Conservation (phyloP, 2,329 filamentous ascomycete species). For the Pestalotiopsis sp. region DNA sequence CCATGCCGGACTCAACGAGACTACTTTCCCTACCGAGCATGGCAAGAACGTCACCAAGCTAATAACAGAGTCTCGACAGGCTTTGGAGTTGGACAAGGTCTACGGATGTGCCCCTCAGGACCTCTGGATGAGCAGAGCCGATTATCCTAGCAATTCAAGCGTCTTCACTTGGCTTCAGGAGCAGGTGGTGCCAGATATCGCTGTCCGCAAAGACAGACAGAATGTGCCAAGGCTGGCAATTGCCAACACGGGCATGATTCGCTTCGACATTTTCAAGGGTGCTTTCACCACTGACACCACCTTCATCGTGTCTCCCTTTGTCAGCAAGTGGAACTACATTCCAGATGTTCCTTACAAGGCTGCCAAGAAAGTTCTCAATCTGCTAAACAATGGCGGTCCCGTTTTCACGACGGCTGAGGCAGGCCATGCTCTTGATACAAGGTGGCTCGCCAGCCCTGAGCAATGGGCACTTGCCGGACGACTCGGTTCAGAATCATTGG, state of each 20-base stretch:
- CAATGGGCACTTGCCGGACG: conserved; percentile 21
- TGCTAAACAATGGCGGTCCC: conserved; percentile 56
- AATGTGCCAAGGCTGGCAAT: conserved; percentile 70
- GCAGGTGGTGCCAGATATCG: conserved; percentile 68
- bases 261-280: conserved; percentile 94
- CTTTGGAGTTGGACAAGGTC: conserved; percentile 68
- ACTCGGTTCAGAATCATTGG: neutral
- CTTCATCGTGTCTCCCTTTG: conserved; percentile 86
- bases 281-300: conserved; percentile 85
- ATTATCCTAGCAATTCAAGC: conserved; percentile 72
- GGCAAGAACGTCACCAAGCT: conserved; percentile 70
- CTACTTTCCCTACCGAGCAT: conserved; percentile 73
- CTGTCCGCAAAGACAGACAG: conserved; percentile 57
- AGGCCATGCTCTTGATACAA: conserved; percentile 36
- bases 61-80: conserved; percentile 69
- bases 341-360: conserved; percentile 77
- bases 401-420: conserved; percentile 39
- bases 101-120: conserved; percentile 83
- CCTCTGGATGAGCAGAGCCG: conserved; percentile 78
- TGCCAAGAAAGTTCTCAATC: conserved; percentile 66
- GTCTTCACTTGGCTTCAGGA: conserved; percentile 81
- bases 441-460: conserved; percentile 52
- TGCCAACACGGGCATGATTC: conserved; percentile 85
- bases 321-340: conserved; percentile 73
- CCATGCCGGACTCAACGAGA: conserved; percentile 71